Evolutionary conservation across 495 filamentous ascomycete species (phyloP), one percentile per base, ranked within the genome.

Genomic region (Neurospora tetraspora): DNA sequence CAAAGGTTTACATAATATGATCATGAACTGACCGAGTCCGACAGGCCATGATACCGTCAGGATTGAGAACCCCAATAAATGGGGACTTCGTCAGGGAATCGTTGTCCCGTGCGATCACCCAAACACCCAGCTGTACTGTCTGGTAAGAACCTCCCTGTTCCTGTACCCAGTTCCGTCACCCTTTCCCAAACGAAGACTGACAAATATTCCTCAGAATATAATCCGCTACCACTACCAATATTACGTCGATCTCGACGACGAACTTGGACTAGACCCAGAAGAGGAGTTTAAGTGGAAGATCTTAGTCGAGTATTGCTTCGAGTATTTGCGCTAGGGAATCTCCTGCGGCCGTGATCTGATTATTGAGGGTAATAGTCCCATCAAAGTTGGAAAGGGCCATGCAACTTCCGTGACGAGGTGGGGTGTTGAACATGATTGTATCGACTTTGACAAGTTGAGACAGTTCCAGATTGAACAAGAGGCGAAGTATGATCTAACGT

Each of bases 391-490:
- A 71, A 39, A 45, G 9, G 68, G 65, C n/a, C 71, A 73, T 18
- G 68, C 65, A 5, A 69, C 71, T 0, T 69, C 71, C 8, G 71
- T 73, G 0, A 73, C 71, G 0, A 68, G 71, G 2, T 73, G 71
- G 71, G 71, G 68, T 7, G 69, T 70, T 12, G 71, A 73, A 11
- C 71, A 73, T 70, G 40, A 73, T 14, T 73, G 68, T 18, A 73
- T 73, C 3, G 23, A 73, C 11, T 73, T 70, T 70, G 68, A 73
- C 0, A 37, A 7, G 36, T 18, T 73, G 68, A 59, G 39, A 12
- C 59, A 70, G 68, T 73, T 74, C 47, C 65, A 59, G 65, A 75
- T 79, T 43, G 72, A 79, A 5, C 69, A 74, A 1, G 72, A 70
- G 61, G 43, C 31, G 20, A 69, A 36, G 34, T 72, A 75, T 12